phyloP scores from a whole-genome alignment of 495 filamentous ascomycete species.

The Trichoderma orchidacearum region DNA sequence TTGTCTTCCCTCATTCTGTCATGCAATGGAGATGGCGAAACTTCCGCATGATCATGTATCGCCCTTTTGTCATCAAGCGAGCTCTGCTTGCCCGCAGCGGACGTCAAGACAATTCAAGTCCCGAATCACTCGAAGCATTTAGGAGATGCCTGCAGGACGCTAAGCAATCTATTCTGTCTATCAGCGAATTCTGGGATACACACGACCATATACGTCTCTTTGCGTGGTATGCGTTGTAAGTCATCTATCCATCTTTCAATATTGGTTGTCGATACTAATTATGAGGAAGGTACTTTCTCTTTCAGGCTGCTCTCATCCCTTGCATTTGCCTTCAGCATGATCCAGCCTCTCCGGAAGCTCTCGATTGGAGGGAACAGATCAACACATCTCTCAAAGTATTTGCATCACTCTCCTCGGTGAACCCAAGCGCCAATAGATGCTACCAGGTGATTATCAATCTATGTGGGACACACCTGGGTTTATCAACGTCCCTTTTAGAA shows the following conservation, averaged over 20 bases:
- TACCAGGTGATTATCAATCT: background rate
- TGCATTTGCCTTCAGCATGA: background rate
- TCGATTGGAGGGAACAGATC: background rate
- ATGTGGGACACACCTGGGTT: background rate
- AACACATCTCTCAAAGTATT: background rate
- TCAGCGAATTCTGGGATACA: background rate
- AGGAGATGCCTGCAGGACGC: constrained; percentile 6
- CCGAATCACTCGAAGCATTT: constrained; percentile 3
- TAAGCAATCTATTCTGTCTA: constrained; percentile 2
- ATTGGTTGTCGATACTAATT: background rate
- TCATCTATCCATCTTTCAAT: background rate
- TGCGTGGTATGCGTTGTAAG: constrained; percentile 5
- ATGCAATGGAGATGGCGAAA: constrained; percentile 39
- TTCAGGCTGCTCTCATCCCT: constrained; percentile 3
- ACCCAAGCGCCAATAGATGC: constrained; percentile 2
- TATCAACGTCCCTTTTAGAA: background rate
- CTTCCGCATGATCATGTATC: constrained; percentile 36
- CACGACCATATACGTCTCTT: background rate
- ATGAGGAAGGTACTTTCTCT: constrained; percentile 1
- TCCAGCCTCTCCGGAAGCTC: background rate
- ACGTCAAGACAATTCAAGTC: constrained; percentile 4
- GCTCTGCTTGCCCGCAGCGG: constrained; percentile 16
- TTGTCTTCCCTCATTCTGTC: constrained; percentile 23
- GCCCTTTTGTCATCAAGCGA: constrained; percentile 37
- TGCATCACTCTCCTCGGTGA: background rate